These are phyloP conservation scores for Dentipellis fragilis DNA, from an alignment of 768 basidiomycete species.

Conservation along the genomic window DNA sequence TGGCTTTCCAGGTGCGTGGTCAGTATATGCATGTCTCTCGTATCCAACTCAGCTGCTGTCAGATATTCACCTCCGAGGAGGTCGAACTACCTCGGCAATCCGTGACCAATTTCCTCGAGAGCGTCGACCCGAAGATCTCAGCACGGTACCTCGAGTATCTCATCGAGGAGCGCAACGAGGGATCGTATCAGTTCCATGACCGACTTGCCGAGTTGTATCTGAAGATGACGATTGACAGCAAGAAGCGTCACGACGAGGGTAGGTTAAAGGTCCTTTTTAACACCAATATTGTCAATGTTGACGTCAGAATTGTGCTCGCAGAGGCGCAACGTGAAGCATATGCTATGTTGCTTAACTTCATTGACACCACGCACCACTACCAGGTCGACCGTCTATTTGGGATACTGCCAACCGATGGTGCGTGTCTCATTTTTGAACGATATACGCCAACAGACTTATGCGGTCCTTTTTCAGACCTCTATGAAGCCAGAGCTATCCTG, in stretches of 20 bases:
- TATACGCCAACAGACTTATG: neutral
- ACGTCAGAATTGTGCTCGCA: slow-evolving; percentile 16
- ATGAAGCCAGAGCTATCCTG: slow-evolving; percentile 85
- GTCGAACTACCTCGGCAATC: slow-evolving; percentile 74
- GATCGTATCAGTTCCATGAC: slow-evolving; percentile 67
- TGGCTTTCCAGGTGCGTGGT: slow-evolving; percentile 61
- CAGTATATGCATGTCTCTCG: neutral
- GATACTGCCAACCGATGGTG: slow-evolving; percentile 74
- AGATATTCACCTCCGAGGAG: slow-evolving; percentile 97
- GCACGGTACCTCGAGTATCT: slow-evolving; percentile 79
- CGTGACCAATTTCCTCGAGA: slow-evolving; percentile 73
- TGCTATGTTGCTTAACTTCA: slow-evolving; percentile 65
- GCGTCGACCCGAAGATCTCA: slow-evolving; percentile 58
- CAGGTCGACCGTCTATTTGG: slow-evolving; percentile 74
- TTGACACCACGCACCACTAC: slow-evolving; percentile 61
- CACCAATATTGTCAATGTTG: slow-evolving; percentile 2
- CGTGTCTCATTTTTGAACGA: slow-evolving; percentile 8
- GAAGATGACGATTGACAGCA: slow-evolving; percentile 48
- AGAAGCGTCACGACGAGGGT: slow-evolving; percentile 52
- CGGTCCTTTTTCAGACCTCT: slow-evolving; percentile 47
- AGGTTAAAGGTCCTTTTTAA: slow-evolving; percentile 11
- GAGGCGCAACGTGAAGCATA: slow-evolving; percentile 44
- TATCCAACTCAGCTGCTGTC: neutral
- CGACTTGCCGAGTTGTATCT: slow-evolving; percentile 85
- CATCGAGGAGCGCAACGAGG: slow-evolving; percentile 65